Evolutionary conservation across 2,329 filamentous ascomycete species (phyloP), one percentile per base, ranked within the genome.

Genomic region (Pseudogymnoascus sp.): DNA sequence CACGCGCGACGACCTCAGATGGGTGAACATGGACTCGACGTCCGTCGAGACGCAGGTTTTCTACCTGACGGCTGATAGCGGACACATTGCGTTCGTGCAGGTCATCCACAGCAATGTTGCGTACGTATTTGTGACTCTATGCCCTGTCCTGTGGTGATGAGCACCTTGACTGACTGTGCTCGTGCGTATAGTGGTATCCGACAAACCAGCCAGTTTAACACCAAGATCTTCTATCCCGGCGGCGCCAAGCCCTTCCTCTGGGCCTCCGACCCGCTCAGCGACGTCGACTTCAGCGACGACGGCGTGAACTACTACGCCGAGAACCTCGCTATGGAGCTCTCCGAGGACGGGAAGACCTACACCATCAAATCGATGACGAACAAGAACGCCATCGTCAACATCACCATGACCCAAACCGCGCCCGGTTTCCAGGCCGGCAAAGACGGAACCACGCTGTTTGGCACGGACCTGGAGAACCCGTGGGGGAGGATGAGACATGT

Each of bases 41-140:
- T 89, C 84, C 72, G 95, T 97, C 70, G 95, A 99, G 82, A 97
- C 91, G 31, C 89, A 97, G 80, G 92, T 84, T 67, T 99, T 97
- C 79, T 99, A 99, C 79, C 78, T 97, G 72, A 87, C 87, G 77
- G 81, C 88, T 63, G 90, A 96, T 67, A 85, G 80, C 65, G 95
- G 95, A 61, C 82, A 87, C 67, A 76, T 93, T 68, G 90, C 83
- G 62, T 84, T 96, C 76, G 86, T 85, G 66, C 95, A 99, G 81
- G 83, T 97, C 77, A 96, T 99, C 75, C 96, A 97, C 82, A 97
- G 90, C 81, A 97, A 96, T 78, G 90, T 99, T 75, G 89, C 86
- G 93, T 97, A 86, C 77, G 88, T 45, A 57, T 62, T n/a, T 16
- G 23, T 14, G 16, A 11, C 21, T 29, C 10, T 23, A 18, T 23